Base-by-base conservation (phyloP, 2,329 filamentous ascomycete genomes). In the Periglandula ipomoeae region DNA sequence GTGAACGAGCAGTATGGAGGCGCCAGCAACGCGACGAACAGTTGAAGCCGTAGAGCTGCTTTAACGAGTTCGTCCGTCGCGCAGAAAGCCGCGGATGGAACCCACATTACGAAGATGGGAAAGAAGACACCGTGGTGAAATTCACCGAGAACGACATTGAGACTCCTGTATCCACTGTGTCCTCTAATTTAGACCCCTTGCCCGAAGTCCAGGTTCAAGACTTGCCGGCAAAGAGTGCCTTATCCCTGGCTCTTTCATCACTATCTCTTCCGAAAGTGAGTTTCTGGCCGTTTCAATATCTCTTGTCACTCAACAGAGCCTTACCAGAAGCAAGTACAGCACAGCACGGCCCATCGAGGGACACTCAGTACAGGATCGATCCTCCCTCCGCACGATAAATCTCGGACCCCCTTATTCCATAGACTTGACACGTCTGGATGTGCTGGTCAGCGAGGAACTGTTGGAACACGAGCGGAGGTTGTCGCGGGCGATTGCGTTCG, bases 11-110 rank as follows among this genome's bases (percentile, higher is more conserved):
- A 6, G 1, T 32, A 6, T 39, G 44, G 44, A 39, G 4, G 5
- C 34, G 19, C 3, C n/a, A 32, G 15, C n/a, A 8, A 40, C 35
- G 24, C 17, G 24, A 39, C 17, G 35, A 46, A 5, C 23, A 46
- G 19, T 23, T 46, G 5, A 40, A 40, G 37, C 44, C n/a, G 11
- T 46, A 46, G 44, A 23, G 24, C 17, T 20, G 44, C 44, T 46
- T 32, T 24, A 13, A 46, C 2, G 44, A 46, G 10, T 46, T 46
- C 26, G 35, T 46, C 13, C 44, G 35, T 17, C 44, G 44, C n/a
- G 35, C 44, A 15, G 44, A 40, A 22, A 1, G 15, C 23, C 19
- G 23, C 2, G 44, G 44, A 3, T 40, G 35, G 35, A 40, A 23
- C 24, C 44, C 35, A 2, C 44, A 17, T 7, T 32, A 30, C 11